phyloP scores from a whole-genome alignment of 371 early-diverging fungal genomes.

The Apophysomyces trapeziformis region DNA sequence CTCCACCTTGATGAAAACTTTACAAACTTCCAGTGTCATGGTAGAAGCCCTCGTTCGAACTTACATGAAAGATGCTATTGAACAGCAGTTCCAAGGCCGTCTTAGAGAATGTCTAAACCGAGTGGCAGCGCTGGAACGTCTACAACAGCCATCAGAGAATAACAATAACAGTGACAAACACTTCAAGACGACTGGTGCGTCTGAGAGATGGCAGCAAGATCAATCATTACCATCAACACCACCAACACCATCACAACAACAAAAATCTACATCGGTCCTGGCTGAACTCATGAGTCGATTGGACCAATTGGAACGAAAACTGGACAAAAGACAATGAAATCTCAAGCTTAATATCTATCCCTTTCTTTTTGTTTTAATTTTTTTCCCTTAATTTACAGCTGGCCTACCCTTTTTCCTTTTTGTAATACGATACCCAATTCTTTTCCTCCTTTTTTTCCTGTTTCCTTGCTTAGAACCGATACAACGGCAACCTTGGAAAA shows the following conservation, averaged over 20 bases:
- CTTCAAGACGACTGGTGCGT: conserved; percentile 20
- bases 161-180: not conserved
- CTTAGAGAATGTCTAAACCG: conserved; percentile 31
- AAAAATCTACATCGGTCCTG: conserved; percentile 15
- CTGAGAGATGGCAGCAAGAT: conserved; percentile 11
- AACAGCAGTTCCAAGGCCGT: conserved; percentile 23
- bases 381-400: conserved; percentile 6
- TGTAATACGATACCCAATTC: conserved; percentile 7
- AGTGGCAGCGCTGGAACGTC: conserved; percentile 26
- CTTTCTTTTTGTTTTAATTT: conserved; percentile 20
- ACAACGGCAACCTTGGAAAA: not conserved
- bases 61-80: conserved; percentile 48
- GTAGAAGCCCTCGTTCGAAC: conserved; percentile 76
- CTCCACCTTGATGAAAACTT: conserved; percentile 71
- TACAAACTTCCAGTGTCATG: conserved; percentile 72
- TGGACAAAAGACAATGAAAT: conserved; percentile 23
- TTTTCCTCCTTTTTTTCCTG: not conserved
- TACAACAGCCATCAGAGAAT: conserved; percentile 1
- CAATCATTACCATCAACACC: too few relatives aligned
- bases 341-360: not conserved
- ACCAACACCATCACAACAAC: not conserved
- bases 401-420: not conserved
- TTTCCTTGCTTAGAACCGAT: not conserved
- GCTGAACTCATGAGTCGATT: conserved; percentile 38
- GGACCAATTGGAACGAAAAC: conserved; percentile 39